These are phyloP conservation scores for Diaporthe velutina DNA, from an alignment of 2,329 filamentous ascomycete species.

Conservation along the genomic window DNA sequence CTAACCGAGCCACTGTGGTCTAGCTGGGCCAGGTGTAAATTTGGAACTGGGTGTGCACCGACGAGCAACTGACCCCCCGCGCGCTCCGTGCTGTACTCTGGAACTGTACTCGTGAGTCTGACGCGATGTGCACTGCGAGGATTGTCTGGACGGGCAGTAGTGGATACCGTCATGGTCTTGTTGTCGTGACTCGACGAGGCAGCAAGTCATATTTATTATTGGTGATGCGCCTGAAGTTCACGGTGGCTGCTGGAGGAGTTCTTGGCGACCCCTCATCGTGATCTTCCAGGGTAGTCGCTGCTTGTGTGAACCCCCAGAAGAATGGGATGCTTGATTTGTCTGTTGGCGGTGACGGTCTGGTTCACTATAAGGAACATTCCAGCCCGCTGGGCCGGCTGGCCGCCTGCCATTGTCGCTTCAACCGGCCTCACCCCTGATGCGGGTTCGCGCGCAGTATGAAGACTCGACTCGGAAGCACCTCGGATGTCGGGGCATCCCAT, in stretches of 20 bases:
- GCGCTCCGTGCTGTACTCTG: neutral
- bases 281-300: neutral
- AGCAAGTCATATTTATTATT: neutral
- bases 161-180: neutral
- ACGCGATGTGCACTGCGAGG: neutral
- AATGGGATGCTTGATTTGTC: neutral
- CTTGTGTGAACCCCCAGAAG: neutral
- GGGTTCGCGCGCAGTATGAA: neutral
- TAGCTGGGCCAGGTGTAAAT: conserved; percentile 16
- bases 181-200: neutral
- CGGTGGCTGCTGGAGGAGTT: neutral
- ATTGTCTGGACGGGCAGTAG: neutral
- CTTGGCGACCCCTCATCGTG: conserved; percentile 15
- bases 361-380: neutral
- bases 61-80: neutral
- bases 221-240: neutral
- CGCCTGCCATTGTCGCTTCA: neutral
- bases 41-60: neutral
- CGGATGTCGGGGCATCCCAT: conserved; percentile 20
- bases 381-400: neutral
- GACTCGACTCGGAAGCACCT: conserved; percentile 14
- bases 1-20: conserved; percentile 8
- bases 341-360: neutral
- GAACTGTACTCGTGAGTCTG: neutral
- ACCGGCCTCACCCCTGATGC: conserved; percentile 14